These are phyloP conservation scores for Saccharomycopsis javanensis DNA, from an alignment of 805 yeast species.

Conservation along the genomic window DNA sequence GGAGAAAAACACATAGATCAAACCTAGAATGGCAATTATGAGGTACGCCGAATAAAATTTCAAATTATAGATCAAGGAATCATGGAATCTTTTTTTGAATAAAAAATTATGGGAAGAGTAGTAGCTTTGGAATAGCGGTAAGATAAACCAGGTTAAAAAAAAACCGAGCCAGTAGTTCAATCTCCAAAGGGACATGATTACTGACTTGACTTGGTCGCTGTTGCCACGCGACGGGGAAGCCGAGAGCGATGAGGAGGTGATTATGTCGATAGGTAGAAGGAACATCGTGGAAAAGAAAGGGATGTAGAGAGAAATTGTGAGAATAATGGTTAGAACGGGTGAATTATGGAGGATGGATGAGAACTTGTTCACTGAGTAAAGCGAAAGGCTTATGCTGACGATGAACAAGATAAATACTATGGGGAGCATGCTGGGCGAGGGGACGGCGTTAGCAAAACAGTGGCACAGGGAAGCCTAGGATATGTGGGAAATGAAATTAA, in stretches of 20 bases:
- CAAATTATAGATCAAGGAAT: conserved; percentile 47
- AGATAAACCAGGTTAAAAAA: conserved; percentile 62
- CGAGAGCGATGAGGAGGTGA: conserved; percentile 25
- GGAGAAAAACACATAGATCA: conserved; percentile 48
- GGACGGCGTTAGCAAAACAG: no score
- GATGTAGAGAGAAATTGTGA: conserved; percentile 54
- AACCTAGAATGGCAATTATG: conserved; percentile 40
- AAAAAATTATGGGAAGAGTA: conserved; percentile 60
- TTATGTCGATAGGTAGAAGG: conserved; percentile 65
- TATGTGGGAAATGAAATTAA: no score
- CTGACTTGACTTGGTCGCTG: conserved; percentile 24
- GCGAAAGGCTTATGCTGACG: conserved; percentile 8
- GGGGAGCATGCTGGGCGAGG: conserved; percentile 9
- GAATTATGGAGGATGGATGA: conserved; percentile 30
- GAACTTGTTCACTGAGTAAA: conserved; percentile 29
- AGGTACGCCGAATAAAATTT: conserved; percentile 53
- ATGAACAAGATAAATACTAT: conserved; percentile 5
- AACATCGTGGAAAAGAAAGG: conserved; percentile 62
- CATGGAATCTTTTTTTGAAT: conserved; percentile 36
- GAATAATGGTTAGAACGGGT: conserved; percentile 35
- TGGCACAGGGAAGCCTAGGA: no score
- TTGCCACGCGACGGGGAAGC: no score
- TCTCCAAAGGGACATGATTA: conserved; percentile 57
- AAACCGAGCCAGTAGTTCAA: conserved; percentile 75
- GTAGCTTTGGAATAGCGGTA: conserved; percentile 68